phyloP scores from a whole-genome alignment of 805 yeast genomes.

The Suhomyces sp. region DNA sequence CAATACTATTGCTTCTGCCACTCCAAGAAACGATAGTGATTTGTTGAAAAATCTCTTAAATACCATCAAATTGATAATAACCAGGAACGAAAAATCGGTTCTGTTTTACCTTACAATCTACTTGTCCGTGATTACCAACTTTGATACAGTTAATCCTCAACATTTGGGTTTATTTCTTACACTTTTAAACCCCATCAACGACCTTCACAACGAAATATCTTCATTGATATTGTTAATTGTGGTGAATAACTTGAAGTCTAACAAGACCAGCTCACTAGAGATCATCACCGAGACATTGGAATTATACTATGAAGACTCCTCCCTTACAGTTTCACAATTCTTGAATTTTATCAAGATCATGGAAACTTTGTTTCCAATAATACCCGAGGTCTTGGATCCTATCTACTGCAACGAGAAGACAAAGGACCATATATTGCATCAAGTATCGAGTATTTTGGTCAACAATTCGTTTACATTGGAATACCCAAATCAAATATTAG shows the following conservation, averaged over 20 bases:
- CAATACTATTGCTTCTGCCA: slow-evolving; percentile 11
- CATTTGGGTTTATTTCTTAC: slow-evolving; percentile 22
- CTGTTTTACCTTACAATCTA: slow-evolving; percentile 18
- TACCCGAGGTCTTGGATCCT: slow-evolving; percentile 22
- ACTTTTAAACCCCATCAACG: slow-evolving; percentile 15
- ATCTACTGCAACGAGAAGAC: slow-evolving; percentile 22
- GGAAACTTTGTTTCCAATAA: slow-evolving; percentile 27
- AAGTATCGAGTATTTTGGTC: not conserved
- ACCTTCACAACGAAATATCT: slow-evolving; percentile 13
- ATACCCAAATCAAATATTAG: slow-evolving; percentile 6
- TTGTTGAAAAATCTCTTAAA: slow-evolving; percentile 9
- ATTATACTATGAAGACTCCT: slow-evolving; percentile 13
- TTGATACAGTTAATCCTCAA: slow-evolving; percentile 15
- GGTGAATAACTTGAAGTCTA: slow-evolving; percentile 19
- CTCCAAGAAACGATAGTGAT: not conserved
- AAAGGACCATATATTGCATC: slow-evolving; percentile 14
- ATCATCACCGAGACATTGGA: slow-evolving; percentile 25
- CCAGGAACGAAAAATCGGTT: slow-evolving; percentile 1
- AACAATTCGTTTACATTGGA: slow-evolving; percentile 1
- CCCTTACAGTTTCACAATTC: slow-evolving; percentile 12
- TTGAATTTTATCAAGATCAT: slow-evolving; percentile 21
- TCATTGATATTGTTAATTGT: slow-evolving; percentile 19
- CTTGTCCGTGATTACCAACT: slow-evolving; percentile 19
- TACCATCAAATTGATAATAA: slow-evolving; percentile 6
- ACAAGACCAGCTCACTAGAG: slow-evolving; percentile 14